A percentile compares a stretch with the other conserved stretches of the same genome.
Conservation (phyloP, 164 flowering plant species). For the Piper betle region DNA sequence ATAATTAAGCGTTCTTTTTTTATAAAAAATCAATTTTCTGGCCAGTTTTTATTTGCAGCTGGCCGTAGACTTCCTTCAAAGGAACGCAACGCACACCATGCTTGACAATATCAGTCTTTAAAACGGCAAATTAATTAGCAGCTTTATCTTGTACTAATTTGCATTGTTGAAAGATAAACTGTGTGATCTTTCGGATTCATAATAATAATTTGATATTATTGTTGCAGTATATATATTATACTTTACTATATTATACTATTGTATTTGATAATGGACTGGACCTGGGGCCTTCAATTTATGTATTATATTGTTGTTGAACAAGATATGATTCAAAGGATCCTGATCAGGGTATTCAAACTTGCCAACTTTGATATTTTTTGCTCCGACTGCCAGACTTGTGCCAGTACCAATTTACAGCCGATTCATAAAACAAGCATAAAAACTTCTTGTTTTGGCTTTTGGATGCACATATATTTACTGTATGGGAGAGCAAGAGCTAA, state of each 20-base stretch:
- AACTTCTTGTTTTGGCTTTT: no score
- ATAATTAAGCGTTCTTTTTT: neutral
- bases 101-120: neutral
- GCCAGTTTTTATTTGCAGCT: neutral
- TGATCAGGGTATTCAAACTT: no score
- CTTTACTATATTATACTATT: neutral
- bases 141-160: neutral
- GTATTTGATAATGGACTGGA: neutral
- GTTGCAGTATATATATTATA: no score
- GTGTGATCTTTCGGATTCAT: neutral
- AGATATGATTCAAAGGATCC: no score
- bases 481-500: neutral
- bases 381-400: no score
- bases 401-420: no score
- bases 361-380: no score
- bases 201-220: neutral
- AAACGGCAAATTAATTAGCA: neutral
- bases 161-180: neutral
- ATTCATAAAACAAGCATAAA: no score
- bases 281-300: neutral
- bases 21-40: no score
- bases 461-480: no score
- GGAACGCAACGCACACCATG: neutral
- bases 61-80: neutral
- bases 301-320: no score